Percentiles rank a stretch among this genome's conserved stretches.
These are phyloP conservation scores for Paramecium sonneborni DNA, from an alignment of 73 alveolate species.

Conservation along the genomic window DNA sequence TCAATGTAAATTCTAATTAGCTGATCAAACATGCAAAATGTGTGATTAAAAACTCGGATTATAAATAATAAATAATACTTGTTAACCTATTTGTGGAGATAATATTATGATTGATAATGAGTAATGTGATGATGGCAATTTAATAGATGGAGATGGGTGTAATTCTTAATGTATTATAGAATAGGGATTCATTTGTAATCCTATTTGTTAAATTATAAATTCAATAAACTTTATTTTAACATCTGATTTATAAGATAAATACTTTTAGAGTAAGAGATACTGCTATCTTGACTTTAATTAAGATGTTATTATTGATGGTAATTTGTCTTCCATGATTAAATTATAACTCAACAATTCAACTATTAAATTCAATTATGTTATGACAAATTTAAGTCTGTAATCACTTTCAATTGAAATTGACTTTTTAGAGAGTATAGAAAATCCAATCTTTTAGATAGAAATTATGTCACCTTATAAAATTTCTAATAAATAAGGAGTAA, in stretches of 20 bases:
- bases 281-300: neutral
- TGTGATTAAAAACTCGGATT: neutral
- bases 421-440: neutral
- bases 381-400: neutral
- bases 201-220: neutral
- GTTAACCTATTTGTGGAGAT: slow-evolving; percentile 35
- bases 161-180: neutral
- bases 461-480: neutral
- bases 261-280: neutral
- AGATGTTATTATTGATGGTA: neutral
- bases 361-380: neutral
- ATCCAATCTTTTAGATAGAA: neutral
- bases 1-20: neutral
- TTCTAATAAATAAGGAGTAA: neutral
- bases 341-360: neutral
- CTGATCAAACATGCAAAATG: neutral
- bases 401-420: neutral
- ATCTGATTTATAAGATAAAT: neutral
- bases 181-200: neutral
- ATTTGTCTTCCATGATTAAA: neutral
- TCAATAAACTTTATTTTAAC: neutral
- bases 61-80: neutral
- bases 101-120: neutral
- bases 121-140: slow-evolving; percentile 46
- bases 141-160: slow-evolving; percentile 43